Conservation (phyloP, 768 basidiomycete species). For the Kwoniella dejecticola region DNA sequence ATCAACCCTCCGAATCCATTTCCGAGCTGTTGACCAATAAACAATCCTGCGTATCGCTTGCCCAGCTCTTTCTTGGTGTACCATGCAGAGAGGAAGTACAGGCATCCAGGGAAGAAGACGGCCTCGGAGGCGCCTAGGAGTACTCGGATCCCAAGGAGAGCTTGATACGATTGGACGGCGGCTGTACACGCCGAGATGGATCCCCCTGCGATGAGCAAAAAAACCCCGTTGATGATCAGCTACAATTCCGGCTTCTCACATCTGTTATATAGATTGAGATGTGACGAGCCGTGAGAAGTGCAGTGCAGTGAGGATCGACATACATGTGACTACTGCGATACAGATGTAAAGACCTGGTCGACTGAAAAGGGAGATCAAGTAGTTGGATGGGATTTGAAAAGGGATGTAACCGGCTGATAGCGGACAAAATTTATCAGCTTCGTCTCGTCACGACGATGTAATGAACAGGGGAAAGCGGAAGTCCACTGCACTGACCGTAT, state of each 20-base stretch:
- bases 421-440: background rate
- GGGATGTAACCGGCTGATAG: slow-evolving; percentile 28
- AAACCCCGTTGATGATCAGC: too few species aligned
- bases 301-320: background rate
- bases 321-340: background rate
- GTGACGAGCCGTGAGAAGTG: background rate
- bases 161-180: slow-evolving; percentile 31
- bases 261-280: slow-evolving; percentile 10
- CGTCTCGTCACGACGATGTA: too few species aligned
- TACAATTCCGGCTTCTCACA: too few species aligned
- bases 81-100: slow-evolving; percentile 48
- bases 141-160: slow-evolving; percentile 31
- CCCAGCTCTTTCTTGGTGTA: slow-evolving; percentile 45
- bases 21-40: slow-evolving; percentile 46
- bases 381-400: slow-evolving; percentile 48
- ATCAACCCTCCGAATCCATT: slow-evolving; percentile 50
- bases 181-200: slow-evolving; percentile 35
- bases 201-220: slow-evolving; percentile 34
- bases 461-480: too few species aligned
- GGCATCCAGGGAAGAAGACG: slow-evolving; percentile 40
- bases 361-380: slow-evolving; percentile 39
- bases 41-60: slow-evolving; percentile 40
- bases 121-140: slow-evolving; percentile 35
- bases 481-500: slow-evolving; percentile 21
- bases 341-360: slow-evolving; percentile 40